Percentiles rank a stretch among this genome's conserved stretches.
phyloP scores from a whole-genome alignment of 805 yeast genomes.

The Barnettozyma siamensis region DNA sequence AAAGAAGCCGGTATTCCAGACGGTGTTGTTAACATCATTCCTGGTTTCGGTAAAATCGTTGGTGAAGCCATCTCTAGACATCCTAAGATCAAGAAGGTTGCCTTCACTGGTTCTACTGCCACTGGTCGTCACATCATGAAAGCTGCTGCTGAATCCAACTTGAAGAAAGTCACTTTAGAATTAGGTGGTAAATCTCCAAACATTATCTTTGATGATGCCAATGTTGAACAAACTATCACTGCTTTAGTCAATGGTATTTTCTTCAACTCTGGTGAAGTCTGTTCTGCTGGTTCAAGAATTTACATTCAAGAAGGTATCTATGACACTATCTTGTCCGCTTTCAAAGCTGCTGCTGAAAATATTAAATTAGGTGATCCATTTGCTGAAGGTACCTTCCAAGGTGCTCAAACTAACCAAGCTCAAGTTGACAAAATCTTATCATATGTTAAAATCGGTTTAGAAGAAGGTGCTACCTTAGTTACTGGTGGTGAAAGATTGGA shows the following conservation, averaged over 20 bases:
- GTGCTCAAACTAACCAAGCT: slow-evolving; percentile 82
- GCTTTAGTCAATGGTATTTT: slow-evolving; percentile 78
- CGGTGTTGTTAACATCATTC: slow-evolving; percentile 74
- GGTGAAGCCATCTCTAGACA: slow-evolving; percentile 69
- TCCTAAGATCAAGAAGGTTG: slow-evolving; percentile 67
- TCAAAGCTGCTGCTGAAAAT: slow-evolving; percentile 46
- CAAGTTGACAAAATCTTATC: slow-evolving; percentile 75
- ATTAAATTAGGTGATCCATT: slow-evolving; percentile 81
- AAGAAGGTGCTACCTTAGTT: slow-evolving; percentile 76
- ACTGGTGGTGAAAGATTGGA: slow-evolving; percentile 64
- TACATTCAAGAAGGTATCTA: slow-evolving; percentile 82
- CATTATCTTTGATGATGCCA: slow-evolving; percentile 81
- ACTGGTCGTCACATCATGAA: slow-evolving; percentile 80
- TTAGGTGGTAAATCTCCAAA: slow-evolving; percentile 96
- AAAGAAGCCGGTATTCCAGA: slow-evolving; percentile 77
- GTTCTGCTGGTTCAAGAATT: slow-evolving; percentile 91
- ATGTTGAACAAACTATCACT: slow-evolving; percentile 68
- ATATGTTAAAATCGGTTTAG: slow-evolving; percentile 70
- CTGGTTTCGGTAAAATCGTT: slow-evolving; percentile 73
- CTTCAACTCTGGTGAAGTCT: slow-evolving; percentile 93
- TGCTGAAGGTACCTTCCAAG: slow-evolving; percentile 72
- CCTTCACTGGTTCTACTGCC: slow-evolving; percentile 87
- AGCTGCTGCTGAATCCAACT: slow-evolving; percentile 70
- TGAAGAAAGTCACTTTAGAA: slow-evolving; percentile 90
- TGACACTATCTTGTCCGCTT: slow-evolving; percentile 64